These are phyloP conservation scores for Cercospora sp. DNA, from an alignment of 2,329 filamentous ascomycete genomes.

Conservation along the genomic window DNA sequence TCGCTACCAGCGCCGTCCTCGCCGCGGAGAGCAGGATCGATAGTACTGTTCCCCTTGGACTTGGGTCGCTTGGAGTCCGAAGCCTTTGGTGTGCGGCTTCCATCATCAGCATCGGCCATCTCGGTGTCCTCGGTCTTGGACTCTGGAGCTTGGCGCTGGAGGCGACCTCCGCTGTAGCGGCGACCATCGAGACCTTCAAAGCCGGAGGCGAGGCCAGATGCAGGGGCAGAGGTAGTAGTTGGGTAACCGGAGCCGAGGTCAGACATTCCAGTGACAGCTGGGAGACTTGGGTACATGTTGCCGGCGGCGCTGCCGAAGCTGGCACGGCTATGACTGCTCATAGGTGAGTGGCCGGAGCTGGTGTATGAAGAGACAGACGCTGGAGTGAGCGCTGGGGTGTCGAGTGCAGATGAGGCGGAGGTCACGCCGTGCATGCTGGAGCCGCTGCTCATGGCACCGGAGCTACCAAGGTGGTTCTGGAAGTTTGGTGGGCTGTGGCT, in stretches of 20 bases:
- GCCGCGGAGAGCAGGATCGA: conserved; percentile 42
- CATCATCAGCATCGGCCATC: conserved; percentile 46
- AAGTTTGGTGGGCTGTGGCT: conserved; percentile 57
- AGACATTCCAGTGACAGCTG: conserved; percentile 67
- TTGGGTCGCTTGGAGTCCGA: conserved; percentile 33
- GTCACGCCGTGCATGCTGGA: conserved; percentile 39
- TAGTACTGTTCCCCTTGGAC: conserved; percentile 37
- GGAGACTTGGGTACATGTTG: conserved; percentile 74
- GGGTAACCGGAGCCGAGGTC: conserved; percentile 58
- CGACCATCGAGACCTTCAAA: conserved; percentile 62
- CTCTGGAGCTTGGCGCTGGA: conserved; percentile 56
- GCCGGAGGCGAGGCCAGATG: conserved; percentile 67
- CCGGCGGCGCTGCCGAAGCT: conserved; percentile 56
- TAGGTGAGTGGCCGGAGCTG: conserved; percentile 70
- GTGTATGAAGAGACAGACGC: conserved; percentile 75
- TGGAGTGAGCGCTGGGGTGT: conserved; percentile 75
- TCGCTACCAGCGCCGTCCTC: conserved; percentile 34
- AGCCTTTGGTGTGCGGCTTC: conserved; percentile 39
- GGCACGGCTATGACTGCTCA: conserved; percentile 61
- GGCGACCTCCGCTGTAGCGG: conserved; percentile 61
- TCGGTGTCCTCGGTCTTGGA: conserved; percentile 42
- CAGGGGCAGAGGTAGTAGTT: conserved; percentile 64
- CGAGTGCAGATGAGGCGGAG: conserved; percentile 51
- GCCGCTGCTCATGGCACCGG: conserved; percentile 42
- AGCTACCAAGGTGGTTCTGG: conserved; percentile 32